Percentiles rank a stretch among this genome's conserved stretches.
Conservation (phyloP, 805 yeast genomes). For the Kazachstania kunashirensis region DNA sequence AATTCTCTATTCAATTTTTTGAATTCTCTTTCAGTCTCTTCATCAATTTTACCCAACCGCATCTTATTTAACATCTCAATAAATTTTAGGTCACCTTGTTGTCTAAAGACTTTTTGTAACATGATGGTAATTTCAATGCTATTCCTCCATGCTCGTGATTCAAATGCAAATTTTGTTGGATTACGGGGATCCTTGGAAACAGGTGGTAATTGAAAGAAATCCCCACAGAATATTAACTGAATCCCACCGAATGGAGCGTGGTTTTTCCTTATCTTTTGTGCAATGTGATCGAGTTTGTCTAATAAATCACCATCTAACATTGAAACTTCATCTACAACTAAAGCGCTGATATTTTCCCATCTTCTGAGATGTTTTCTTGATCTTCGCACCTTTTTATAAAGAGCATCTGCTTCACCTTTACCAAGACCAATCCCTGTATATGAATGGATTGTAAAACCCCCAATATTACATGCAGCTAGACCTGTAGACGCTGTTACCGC, state of each 20-base stretch:
- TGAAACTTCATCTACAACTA: slow-evolving; percentile 69
- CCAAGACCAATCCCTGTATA: slow-evolving; percentile 75
- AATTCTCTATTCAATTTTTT: slow-evolving; percentile 43
- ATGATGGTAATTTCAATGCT: slow-evolving; percentile 49
- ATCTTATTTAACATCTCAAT: slow-evolving; percentile 68
- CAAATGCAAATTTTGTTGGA: slow-evolving; percentile 48
- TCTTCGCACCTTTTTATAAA: slow-evolving; percentile 45
- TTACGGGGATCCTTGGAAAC: slow-evolving; percentile 25
- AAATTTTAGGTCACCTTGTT: slow-evolving; percentile 60
- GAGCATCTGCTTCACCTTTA: slow-evolving; percentile 36
- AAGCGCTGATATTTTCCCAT: slow-evolving; percentile 50
- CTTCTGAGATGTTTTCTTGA: slow-evolving; percentile 40
- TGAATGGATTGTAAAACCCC: slow-evolving; percentile 69
- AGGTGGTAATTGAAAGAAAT: slow-evolving; percentile 76
- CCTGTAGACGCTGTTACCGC: slow-evolving; percentile 84
- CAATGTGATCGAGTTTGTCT: slow-evolving; percentile 54
- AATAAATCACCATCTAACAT: slow-evolving; percentile 67
- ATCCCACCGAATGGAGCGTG: slow-evolving; percentile 68
- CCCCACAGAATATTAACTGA: slow-evolving; percentile 69
- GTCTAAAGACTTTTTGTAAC: slow-evolving; percentile 61
- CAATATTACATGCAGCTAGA: slow-evolving; percentile 71
- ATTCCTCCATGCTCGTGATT: slow-evolving; percentile 50
- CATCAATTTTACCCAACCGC: slow-evolving; percentile 51
- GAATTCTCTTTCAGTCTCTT: slow-evolving; percentile 41
- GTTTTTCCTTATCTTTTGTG: slow-evolving; percentile 38